These are phyloP conservation scores for Gossypium stocksii DNA, from an alignment of 345 rosid species.

Conservation along the genomic window DNA sequence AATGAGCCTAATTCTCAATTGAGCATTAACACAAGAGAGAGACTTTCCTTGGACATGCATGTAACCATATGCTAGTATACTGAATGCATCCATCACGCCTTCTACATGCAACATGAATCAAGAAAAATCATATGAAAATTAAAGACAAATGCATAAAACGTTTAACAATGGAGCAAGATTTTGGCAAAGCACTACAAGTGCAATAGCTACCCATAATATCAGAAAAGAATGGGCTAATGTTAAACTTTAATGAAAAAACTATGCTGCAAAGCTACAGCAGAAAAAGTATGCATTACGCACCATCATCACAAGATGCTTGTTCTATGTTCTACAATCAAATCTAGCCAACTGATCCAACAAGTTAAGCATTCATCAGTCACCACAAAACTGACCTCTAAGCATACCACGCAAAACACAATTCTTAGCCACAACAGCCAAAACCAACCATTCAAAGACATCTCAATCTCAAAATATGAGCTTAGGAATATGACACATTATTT, in stretches of 20 bases:
- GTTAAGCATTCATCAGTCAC: neutral
- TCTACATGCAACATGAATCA: neutral
- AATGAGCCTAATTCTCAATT: neutral
- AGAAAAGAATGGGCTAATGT: neutral
- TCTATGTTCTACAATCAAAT: neutral
- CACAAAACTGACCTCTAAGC: neutral
- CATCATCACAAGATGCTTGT: neutral
- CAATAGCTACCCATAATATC: neutral
- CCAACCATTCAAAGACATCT: neutral
- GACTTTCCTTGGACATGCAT: neutral
- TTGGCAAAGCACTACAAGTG: neutral
- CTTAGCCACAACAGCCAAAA: neutral
- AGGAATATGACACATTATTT: neutral
- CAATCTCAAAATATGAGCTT: neutral
- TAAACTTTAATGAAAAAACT: neutral
- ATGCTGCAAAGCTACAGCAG: neutral
- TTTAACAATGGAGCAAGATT: neutral
- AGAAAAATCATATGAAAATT: neutral
- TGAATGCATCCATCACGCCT: neutral
- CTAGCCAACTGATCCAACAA: neutral
- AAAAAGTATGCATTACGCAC: neutral
- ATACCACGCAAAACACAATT: neutral
- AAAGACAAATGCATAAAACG: neutral
- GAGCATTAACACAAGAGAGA: neutral
- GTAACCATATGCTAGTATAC: neutral